Conservation (phyloP, 1,284 basidiomycete species). For the Melampsora occidentalis region DNA sequence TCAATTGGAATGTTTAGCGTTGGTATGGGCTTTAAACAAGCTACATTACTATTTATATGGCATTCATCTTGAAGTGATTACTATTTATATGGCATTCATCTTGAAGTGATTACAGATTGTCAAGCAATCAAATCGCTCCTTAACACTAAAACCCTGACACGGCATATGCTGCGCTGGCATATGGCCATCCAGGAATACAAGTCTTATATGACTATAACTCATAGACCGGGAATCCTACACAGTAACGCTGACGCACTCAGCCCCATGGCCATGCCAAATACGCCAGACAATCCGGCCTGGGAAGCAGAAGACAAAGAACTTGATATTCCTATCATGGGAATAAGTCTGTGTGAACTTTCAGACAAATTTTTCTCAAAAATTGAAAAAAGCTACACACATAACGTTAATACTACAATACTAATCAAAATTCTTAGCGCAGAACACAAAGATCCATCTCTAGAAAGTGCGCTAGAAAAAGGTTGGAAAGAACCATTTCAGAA, state of each 20-base stretch:
- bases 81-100: not conserved
- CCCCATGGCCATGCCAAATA: not conserved
- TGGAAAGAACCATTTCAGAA: not conserved
- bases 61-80: no score
- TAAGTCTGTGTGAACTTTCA: not conserved
- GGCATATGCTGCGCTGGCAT: conserved; percentile 8
- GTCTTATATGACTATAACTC: conserved; percentile 1
- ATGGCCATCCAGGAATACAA: conserved; percentile 2
- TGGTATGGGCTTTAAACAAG: not conserved
- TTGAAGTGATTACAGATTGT: conserved; percentile 27
- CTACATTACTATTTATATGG: no score
- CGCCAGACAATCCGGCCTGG: not conserved
- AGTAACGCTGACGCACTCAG: no score
- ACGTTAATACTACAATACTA: not conserved
- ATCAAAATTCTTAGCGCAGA: not conserved
- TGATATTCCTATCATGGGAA: not conserved
- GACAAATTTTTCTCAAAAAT: not conserved
- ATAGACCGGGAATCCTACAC: not conserved
- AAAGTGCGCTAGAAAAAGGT: not conserved
- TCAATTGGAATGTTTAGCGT: not conserved
- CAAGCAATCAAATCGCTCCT: no score
- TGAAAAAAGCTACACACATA: not conserved
- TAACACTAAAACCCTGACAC: conserved; percentile 17
- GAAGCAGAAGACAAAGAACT: not conserved
- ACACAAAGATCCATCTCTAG: not conserved